phyloP scores from a whole-genome alignment of 1,284 basidiomycete species.

The Coriolopsis trogii region DNA sequence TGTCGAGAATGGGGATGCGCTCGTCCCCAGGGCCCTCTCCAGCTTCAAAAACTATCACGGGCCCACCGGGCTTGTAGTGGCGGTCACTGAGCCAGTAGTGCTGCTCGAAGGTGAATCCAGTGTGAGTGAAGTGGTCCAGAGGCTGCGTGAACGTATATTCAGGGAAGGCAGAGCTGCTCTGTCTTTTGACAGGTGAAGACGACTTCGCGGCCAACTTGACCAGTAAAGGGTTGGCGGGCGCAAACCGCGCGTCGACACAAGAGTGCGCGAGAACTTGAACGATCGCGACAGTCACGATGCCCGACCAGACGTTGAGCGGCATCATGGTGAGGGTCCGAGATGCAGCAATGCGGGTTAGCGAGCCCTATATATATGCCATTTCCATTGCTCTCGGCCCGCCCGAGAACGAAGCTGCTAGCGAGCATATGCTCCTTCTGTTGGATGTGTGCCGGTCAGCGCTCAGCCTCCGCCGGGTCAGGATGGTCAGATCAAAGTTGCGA shows the following conservation, averaged over 20 bases:
- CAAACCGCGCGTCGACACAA: background rate
- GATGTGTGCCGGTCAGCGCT: too few relatives aligned
- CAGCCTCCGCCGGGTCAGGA: too few relatives aligned
- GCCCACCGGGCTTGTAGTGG: conserved; percentile 78
- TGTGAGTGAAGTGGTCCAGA: conserved; percentile 74
- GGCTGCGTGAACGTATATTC: conserved; percentile 81
- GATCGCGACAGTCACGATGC: conserved; percentile 1
- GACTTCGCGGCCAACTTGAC: conserved; percentile 11
- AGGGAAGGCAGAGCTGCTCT: conserved; percentile 43
- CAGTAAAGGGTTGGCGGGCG: conserved; percentile 10
- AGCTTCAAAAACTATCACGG: conserved; percentile 82
- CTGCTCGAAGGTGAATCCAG: conserved; percentile 63
- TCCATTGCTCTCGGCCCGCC: too few relatives aligned
- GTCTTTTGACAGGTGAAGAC: background rate
- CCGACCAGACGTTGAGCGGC: conserved; percentile 2
- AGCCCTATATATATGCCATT: too few relatives aligned
- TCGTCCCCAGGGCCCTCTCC: conserved; percentile 83
- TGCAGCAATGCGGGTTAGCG: too few relatives aligned
- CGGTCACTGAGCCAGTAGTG: conserved; percentile 90
- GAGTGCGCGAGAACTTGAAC: conserved; percentile 1
- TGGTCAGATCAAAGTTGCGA: too few relatives aligned
- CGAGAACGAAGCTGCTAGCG: too few relatives aligned
- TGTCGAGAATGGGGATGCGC: conserved; percentile 72
- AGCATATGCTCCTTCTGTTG: too few relatives aligned
- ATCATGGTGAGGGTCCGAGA: conserved; percentile 5